Percentiles rank a stretch among this genome's conserved stretches.
Conservation (phyloP, 768 basidiomycete species). For the Strobilomyces dryophilus region DNA sequence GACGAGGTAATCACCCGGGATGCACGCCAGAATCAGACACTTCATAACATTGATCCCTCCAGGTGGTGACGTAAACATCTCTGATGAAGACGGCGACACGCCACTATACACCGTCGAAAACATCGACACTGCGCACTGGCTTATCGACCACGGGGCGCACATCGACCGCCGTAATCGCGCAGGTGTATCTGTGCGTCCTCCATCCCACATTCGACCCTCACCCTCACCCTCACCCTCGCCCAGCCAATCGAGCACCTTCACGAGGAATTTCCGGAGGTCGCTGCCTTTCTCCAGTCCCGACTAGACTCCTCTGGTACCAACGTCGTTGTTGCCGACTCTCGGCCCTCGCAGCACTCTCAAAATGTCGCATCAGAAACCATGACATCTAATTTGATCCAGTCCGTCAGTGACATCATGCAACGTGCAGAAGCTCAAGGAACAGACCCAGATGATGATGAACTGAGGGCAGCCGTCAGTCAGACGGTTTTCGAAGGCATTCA, state of each 20-base stretch:
- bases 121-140: conserved; percentile 69
- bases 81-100: conserved; percentile 86
- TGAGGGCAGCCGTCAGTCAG: conserved; percentile 54
- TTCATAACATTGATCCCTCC: neutral
- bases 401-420: conserved; percentile 65
- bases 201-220: conserved; percentile 2
- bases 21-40: neutral
- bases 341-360: conserved; percentile 64
- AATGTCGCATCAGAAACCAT: conserved; percentile 66
- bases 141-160: conserved; percentile 74
- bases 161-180: conserved; percentile 61
- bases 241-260: conserved; percentile 51
- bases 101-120: conserved; percentile 89
- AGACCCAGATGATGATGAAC: conserved; percentile 66
- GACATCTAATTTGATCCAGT: conserved; percentile 61
- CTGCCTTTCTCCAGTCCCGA: conserved; percentile 52
- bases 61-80: conserved; percentile 87
- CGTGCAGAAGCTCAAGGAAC: conserved; percentile 51
- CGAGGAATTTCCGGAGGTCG: conserved; percentile 69
- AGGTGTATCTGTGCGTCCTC: conserved; percentile 64
- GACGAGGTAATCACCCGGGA: conserved; percentile 44
- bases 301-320: conserved; percentile 14
- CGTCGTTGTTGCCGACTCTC: conserved; percentile 10
- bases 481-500: conserved; percentile 66
- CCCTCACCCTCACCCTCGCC: conserved; percentile 3